A percentile compares a stretch with the other conserved stretches of the same genome.
phyloP scores from a whole-genome alignment of 805 yeast genomes.

The Wickerhamiella lipophila region DNA sequence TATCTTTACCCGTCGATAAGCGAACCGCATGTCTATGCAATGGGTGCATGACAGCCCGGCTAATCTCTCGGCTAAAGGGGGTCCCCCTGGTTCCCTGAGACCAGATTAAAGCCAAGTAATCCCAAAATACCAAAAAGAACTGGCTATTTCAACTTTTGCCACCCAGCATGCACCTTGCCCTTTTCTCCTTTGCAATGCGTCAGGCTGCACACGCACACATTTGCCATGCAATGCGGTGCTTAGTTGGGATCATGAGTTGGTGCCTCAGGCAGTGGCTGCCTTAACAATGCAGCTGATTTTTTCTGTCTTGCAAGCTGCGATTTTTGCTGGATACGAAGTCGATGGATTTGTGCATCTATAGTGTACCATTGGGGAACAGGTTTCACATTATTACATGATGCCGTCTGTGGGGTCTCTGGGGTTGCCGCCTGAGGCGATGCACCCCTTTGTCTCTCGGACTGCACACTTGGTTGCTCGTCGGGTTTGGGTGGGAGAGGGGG shows the following conservation, averaged over 20 bases:
- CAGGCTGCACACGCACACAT: neutral
- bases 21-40: no score
- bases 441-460: no score
- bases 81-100: no score
- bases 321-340: constrained; percentile 7
- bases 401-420: neutral
- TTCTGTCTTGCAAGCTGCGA: neutral
- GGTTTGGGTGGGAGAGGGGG: constrained; percentile 13
- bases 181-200: neutral
- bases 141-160: neutral
- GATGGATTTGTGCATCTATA: constrained; percentile 2
- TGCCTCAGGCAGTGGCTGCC: constrained; percentile 1
- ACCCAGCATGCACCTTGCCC: neutral
- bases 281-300: neutral
- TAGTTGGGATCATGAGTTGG: constrained; percentile 4
- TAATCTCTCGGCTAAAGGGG: no score
- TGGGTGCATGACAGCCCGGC: neutral
- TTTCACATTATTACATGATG: neutral
- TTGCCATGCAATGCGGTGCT: neutral
- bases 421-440: no score
- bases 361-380: constrained; percentile 6
- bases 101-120: no score
- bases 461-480: no score
- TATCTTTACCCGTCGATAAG: no score
- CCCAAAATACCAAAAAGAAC: no score